Evolutionary conservation across 495 filamentous ascomycete genomes (phyloP), one percentile per base, ranked within the genome.

Genomic region (Ascobolus immersus): DNA sequence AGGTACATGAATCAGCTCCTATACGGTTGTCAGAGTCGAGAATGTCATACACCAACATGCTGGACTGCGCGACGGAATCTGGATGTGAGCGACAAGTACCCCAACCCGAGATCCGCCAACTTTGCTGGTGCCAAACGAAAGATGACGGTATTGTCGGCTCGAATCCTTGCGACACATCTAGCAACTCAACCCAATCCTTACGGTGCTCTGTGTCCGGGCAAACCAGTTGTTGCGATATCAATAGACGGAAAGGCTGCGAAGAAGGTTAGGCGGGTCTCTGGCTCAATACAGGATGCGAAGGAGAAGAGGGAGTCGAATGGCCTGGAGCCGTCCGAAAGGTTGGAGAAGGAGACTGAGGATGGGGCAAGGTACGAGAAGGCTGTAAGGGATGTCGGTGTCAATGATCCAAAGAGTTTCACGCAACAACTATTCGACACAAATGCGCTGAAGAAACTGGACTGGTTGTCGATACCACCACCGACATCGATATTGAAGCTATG

Each of bases 1-100:
- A 90, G 80, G 40, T 89, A 75, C 47, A 74, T 81, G 39, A 57
- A 61, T 13, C 81, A 92, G 54, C 62, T 92, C n/a, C 64, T 78
- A 22, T 63, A 80, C 37, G 81, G 81, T 35, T 92, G 81, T 45
- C 62, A 66, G 31, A 55, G 60, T n/a, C 51, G 56, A 27, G 4
- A 14, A 14, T 92, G 81, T 52, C 61, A 56, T 13, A 86, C 71
- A 1, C 52, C 76, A 10, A 80, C 77, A 21, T 92, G 81, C 55
- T 77, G 78, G 40, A 80, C 67, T 42, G 77, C 64, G 49, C 69
- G 73, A 34, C 72, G 62, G 47, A 61, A 73, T 34, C 50, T 69
- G 13, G 61, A 65, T 9, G 60, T 56, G 17, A 68, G 67, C 39
- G 64, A 17, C 60, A 4, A 77, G 78, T 2, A 67, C 75, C 39